Evolutionary conservation across 2,329 filamentous ascomycete genomes (phyloP).

Genomic region (Pseudopyrenochaeta lycopersici): DNA sequence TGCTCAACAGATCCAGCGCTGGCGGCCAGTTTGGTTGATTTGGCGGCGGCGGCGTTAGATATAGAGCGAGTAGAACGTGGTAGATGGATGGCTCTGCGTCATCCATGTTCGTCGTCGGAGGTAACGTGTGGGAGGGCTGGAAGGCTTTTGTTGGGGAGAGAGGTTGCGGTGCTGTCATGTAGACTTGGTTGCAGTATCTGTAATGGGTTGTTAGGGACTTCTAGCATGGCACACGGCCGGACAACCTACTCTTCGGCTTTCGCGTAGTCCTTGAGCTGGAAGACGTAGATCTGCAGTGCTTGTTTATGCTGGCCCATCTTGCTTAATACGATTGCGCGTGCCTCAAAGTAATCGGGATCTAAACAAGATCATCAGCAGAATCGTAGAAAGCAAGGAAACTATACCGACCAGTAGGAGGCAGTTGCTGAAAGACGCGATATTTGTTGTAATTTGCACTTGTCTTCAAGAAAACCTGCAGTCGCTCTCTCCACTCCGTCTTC

Average conservation of each 20-base stretch:
- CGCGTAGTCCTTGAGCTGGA: slow-evolving; percentile 83
- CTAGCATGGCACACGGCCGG: neutral
- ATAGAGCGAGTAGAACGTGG: slow-evolving; percentile 87
- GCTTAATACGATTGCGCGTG: slow-evolving; percentile 87
- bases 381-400: neutral
- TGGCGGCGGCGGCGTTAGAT: slow-evolving; percentile 80
- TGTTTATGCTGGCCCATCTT: slow-evolving; percentile 97
- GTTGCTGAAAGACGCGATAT: slow-evolving; percentile 76
- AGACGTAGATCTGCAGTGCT: slow-evolving; percentile 96
- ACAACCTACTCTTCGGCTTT: slow-evolving; percentile 85
- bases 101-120: slow-evolving; percentile 54
- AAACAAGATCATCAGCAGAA: slow-evolving; percentile 1
- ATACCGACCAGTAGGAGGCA: slow-evolving; percentile 78
- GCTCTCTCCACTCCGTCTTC: slow-evolving; percentile 63
- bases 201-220: slow-evolving; percentile 57
- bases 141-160: slow-evolving; percentile 52
- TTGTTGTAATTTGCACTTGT: slow-evolving; percentile 83
- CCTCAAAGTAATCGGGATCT: slow-evolving; percentile 89
- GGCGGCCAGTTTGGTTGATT: slow-evolving; percentile 77
- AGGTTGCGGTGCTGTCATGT: slow-evolving; percentile 60
- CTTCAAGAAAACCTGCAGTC: slow-evolving; percentile 77
- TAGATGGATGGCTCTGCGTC: slow-evolving; percentile 81
- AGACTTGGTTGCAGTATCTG: slow-evolving; percentile 82
- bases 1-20: slow-evolving; percentile 86
- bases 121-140: slow-evolving; percentile 38